Evolutionary conservation across 345 rosid species (phyloP), one percentile per base, ranked within the genome.

Genomic region (Turritis glabra): DNA sequence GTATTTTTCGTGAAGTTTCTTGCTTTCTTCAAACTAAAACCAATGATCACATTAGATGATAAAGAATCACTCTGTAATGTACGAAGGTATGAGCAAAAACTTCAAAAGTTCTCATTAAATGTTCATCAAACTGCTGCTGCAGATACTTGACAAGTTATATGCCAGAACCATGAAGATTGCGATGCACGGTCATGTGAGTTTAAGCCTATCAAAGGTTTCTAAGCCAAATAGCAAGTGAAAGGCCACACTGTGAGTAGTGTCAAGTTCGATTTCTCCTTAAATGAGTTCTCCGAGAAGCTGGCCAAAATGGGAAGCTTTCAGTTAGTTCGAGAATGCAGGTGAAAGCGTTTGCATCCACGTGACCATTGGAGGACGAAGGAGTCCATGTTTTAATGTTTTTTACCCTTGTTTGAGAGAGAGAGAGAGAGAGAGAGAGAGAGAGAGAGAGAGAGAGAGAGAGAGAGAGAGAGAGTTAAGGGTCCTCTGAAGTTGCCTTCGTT

Each of bases 331-430:
- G n/a, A n/a, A n/a, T n/a, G n/a, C n/a, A n/a, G n/a, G n/a, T n/a
- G n/a, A n/a, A n/a, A n/a, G n/a, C n/a, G n/a, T n/a, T n/a, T n/a
- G n/a, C n/a, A n/a, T n/a, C n/a, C n/a, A n/a, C n/a, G n/a, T 79
- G 57, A 87, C 85, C 68, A 87, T 81, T 4, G 96, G 94, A 19
- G 88, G 67, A 19, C 71, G 89, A 18, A 85, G 64, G 61, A 79
- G 61, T 33, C 81, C 78, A 19, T 66, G 46, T 58, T 72, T 19
- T 5, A 1, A 27, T 29, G 0, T 41, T 30, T 14, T 19, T 7
- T 82, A 92, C 99, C 99, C 97, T 86, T 83, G 79, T 82, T 89
- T 92, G n/a, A n/a, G n/a, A n/a, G n/a, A n/a, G n/a, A n/a, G n/a
- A n/a, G n/a, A n/a, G n/a, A n/a, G n/a, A n/a, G n/a, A n/a, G n/a